A percentile compares a stretch with the other conserved stretches of the same genome.
phyloP scores from a whole-genome alignment of 345 rosid species.

The Mangifera indica region DNA sequence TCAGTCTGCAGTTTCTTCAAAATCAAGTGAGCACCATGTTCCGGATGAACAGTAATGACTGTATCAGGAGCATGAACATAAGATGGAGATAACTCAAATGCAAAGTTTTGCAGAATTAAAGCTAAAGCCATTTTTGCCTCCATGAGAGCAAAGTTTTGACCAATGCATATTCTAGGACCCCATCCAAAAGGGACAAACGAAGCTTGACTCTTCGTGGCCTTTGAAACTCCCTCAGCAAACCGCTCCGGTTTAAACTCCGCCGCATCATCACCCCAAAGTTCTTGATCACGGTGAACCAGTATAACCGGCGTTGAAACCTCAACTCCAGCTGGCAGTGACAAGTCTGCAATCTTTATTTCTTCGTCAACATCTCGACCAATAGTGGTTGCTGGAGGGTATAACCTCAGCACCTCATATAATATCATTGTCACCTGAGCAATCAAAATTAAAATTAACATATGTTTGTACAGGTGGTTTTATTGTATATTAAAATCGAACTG shows the following conservation, averaged over 20 bases:
- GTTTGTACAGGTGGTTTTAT: too few relatives aligned
- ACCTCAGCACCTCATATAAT: conserved; percentile 37
- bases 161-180: conserved; percentile 36
- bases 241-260: conserved; percentile 34
- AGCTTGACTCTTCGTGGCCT: conserved; percentile 24
- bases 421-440: conserved; percentile 33
- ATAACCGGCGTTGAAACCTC: conserved; percentile 20
- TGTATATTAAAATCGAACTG: too few relatives aligned
- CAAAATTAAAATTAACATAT: neutral
- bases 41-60: conserved; percentile 38
- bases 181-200: conserved; percentile 29
- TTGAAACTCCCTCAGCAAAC: conserved; percentile 36
- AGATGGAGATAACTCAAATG: conserved; percentile 7
- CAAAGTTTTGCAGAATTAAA: conserved; percentile 19
- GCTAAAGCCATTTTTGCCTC: conserved; percentile 27
- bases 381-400: conserved; percentile 32
- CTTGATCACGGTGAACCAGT: conserved; percentile 30
- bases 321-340: conserved; percentile 28
- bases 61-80: conserved; percentile 50
- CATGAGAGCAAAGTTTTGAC: conserved; percentile 28
- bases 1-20: conserved; percentile 18
- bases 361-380: conserved; percentile 16
- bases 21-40: conserved; percentile 44
- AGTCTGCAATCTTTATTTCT: conserved; percentile 30
- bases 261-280: conserved; percentile 41